Conservation (phyloP, 2,329 filamentous ascomycete genomes). For the Paraphaeosphaeria minitans region DNA sequence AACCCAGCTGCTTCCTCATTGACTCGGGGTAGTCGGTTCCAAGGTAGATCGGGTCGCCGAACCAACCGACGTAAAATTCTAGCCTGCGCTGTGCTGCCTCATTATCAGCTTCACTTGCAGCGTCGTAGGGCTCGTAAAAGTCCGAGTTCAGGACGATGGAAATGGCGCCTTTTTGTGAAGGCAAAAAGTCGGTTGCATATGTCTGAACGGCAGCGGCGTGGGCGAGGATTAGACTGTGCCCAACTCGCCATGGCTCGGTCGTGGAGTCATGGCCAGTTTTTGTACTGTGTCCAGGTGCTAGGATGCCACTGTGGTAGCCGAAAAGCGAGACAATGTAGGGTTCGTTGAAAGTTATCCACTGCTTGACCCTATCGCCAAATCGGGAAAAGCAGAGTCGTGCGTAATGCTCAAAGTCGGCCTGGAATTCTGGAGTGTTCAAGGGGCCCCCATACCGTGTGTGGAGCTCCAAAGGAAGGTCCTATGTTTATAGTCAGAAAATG, state of each 20-base stretch:
- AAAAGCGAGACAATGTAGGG: constrained; percentile 63
- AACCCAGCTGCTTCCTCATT: constrained; percentile 45
- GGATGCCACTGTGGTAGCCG: constrained; percentile 12
- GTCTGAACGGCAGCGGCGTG: constrained; percentile 48
- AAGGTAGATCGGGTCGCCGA: constrained; percentile 37
- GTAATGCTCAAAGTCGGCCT: constrained; percentile 43
- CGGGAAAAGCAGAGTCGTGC: constrained; percentile 46
- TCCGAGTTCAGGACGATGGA: constrained; percentile 20
- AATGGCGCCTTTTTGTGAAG: constrained; percentile 36
- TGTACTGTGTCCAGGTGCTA: constrained; percentile 20
- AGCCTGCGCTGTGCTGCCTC: constrained; percentile 44
- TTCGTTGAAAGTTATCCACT: constrained; percentile 51
- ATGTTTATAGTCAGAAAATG: not conserved
- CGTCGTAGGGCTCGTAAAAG: constrained; percentile 48
- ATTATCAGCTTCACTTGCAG: constrained; percentile 13
- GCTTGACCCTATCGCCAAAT: constrained; percentile 46
- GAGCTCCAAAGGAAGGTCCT: constrained; percentile 17
- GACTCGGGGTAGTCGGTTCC: constrained; percentile 49
- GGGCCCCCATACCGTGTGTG: constrained; percentile 20
- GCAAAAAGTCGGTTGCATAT: constrained; percentile 1
- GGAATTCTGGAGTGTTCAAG: constrained; percentile 27
- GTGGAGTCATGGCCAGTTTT: constrained; percentile 9
- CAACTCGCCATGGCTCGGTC: constrained; percentile 13
- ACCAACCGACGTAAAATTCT: constrained; percentile 54
- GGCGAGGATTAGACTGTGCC: constrained; percentile 50